These are phyloP conservation scores for Starmerella kuoi DNA, from an alignment of 805 yeast species.

Conservation along the genomic window DNA sequence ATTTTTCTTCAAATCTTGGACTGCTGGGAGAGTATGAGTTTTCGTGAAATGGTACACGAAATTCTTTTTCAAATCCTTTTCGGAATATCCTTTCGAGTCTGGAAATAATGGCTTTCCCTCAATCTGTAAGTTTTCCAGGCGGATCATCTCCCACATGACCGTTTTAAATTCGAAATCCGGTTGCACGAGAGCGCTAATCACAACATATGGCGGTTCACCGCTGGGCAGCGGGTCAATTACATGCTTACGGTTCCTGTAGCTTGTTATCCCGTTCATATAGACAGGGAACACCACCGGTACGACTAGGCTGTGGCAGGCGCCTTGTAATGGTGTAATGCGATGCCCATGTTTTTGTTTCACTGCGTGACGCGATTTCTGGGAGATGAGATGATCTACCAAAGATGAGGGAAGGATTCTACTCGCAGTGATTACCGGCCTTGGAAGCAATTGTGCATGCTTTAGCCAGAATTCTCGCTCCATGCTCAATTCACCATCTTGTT, in stretches of 20 bases:
- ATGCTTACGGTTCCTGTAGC: slow-evolving; percentile 9
- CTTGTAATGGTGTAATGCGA: slow-evolving; percentile 17
- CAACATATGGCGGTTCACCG: slow-evolving; percentile 9
- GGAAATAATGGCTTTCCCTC: slow-evolving; percentile 6
- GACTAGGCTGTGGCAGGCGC: slow-evolving; percentile 17
- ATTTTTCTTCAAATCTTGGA: neutral
- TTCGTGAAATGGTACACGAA: slow-evolving; percentile 8
- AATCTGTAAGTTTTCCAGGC: slow-evolving; percentile 1
- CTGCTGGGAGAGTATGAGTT: slow-evolving; percentile 1
- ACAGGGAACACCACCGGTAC: slow-evolving; percentile 18
- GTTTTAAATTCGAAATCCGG: slow-evolving; percentile 21
- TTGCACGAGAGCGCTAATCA: slow-evolving; percentile 21
- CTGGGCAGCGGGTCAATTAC: slow-evolving; percentile 8
- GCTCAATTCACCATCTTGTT: neutral
- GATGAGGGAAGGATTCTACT: slow-evolving; percentile 6
- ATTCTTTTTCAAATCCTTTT: slow-evolving; percentile 10
- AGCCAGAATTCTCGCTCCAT: slow-evolving; percentile 16
- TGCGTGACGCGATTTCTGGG: slow-evolving; percentile 9
- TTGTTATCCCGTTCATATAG: slow-evolving; percentile 15
- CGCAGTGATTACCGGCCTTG: slow-evolving; percentile 11
- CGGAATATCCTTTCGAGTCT: slow-evolving; percentile 8
- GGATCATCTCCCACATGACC: slow-evolving; percentile 15
- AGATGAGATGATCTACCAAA: slow-evolving; percentile 13
- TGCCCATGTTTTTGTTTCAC: slow-evolving; percentile 16
- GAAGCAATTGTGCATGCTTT: slow-evolving; percentile 2